Percentiles rank a stretch among this genome's conserved stretches.
Conservation (phyloP, 805 yeast genomes). For the Blastobotrys peoriensis region DNA sequence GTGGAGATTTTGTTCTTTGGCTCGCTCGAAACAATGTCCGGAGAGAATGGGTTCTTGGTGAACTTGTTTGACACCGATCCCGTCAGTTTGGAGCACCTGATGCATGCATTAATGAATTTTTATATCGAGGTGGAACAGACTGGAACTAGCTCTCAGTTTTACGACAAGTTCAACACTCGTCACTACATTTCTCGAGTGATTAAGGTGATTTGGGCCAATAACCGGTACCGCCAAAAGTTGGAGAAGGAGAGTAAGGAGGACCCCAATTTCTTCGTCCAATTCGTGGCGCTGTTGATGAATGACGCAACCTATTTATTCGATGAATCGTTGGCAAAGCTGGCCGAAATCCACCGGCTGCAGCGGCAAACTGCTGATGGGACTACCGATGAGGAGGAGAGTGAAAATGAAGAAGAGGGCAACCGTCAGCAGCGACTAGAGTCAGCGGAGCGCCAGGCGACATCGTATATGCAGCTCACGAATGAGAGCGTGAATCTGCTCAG, state of each 20-base stretch:
- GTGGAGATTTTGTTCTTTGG: conserved; percentile 80
- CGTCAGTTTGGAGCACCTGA: conserved; percentile 55
- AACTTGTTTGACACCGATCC: conserved; percentile 58
- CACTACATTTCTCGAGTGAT: conserved; percentile 78
- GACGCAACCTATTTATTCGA: conserved; percentile 89
- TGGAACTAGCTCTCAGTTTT: conserved; percentile 90
- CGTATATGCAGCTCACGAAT: conserved; percentile 75
- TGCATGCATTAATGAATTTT: conserved; percentile 80
- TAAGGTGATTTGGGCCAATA: conserved; percentile 76
- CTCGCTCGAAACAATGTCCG: conserved; percentile 35
- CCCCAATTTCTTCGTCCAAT: conserved; percentile 81
- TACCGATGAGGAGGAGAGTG: conserved; percentile 27
- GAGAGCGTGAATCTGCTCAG: conserved; percentile 75
- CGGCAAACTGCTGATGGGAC: conserved; percentile 36
- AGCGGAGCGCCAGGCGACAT: conserved; percentile 71
- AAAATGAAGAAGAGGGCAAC: conserved; percentile 21
- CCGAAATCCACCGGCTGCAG: conserved; percentile 71
- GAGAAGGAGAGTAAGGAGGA: conserved; percentile 58
- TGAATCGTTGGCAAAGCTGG: conserved; percentile 77
- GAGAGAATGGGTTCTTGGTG: conserved; percentile 57
- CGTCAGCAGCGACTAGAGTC: conserved; percentile 50
- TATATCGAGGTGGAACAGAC: conserved; percentile 95
- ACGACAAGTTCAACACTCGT: conserved; percentile 90
- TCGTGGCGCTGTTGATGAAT: conserved; percentile 90
- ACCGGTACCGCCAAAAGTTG: conserved; percentile 61